Evolutionary conservation across 2,329 filamentous ascomycete genomes (phyloP).

Genomic region (Microthyrium microscopicum): DNA sequence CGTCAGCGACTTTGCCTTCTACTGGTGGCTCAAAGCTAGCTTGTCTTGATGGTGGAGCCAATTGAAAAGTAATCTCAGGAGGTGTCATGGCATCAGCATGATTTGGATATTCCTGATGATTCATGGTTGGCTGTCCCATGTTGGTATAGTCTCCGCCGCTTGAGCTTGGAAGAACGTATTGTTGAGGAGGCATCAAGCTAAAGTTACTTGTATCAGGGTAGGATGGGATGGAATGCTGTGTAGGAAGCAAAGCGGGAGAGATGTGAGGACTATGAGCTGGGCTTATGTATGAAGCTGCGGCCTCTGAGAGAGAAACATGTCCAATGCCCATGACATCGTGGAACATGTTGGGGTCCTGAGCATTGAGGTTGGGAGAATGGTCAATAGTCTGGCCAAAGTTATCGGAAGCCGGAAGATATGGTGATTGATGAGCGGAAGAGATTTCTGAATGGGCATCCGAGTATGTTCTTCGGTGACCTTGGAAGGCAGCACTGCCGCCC

Average conservation of each 20-base stretch:
- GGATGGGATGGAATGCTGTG: constrained; percentile 41
- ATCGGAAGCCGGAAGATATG: constrained; percentile 59
- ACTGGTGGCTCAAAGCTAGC: constrained; percentile 47
- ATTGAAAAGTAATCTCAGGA: constrained; percentile 90
- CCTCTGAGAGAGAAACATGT: constrained; percentile 64
- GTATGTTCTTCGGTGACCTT: constrained; percentile 62
- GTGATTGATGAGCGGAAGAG: constrained; percentile 63
- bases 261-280: constrained; percentile 58
- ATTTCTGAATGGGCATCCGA: constrained; percentile 83
- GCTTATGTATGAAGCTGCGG: constrained; percentile 27
- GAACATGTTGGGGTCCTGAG: constrained; percentile 57
- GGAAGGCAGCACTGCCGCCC: constrained; percentile 47
- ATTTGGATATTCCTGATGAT: constrained; percentile 37
- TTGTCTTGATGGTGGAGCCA: constrained; percentile 57
- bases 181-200: constrained; percentile 33
- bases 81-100: constrained; percentile 64
- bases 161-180: constrained; percentile 32
- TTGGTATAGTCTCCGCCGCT: constrained; percentile 30
- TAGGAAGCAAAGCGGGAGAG: constrained; percentile 49
- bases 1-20: constrained; percentile 44
- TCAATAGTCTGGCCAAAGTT: constrained; percentile 58
- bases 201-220: constrained; percentile 29
- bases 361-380: constrained; percentile 63
- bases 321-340: constrained; percentile 61
- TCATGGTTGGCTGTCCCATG: constrained; percentile 27